Percentiles rank a stretch among this genome's conserved stretches.
Evolutionary conservation across 2,329 filamentous ascomycete species (phyloP).

Genomic region (Cordyceps cicadae): DNA sequence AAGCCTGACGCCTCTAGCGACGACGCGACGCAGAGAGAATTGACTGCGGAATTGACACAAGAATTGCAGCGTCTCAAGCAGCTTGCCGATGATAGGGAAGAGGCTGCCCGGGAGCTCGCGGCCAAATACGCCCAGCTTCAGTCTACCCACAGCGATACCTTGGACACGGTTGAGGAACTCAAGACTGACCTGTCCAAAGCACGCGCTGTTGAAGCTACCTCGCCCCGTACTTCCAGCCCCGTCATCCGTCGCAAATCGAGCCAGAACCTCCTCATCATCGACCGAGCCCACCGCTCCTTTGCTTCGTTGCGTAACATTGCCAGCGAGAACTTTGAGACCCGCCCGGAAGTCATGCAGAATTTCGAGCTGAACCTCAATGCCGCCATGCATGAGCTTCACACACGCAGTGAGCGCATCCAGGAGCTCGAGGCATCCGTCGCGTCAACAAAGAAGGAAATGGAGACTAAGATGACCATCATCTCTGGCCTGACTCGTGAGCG

Average conservation of each 20-base stretch:
- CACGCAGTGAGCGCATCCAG: slow-evolving; percentile 80
- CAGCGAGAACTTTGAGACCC: slow-evolving; percentile 70
- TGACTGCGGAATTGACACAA: slow-evolving; percentile 36
- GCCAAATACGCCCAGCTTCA: slow-evolving; percentile 79
- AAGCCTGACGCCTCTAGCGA: slow-evolving; percentile 33
- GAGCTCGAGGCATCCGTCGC: slow-evolving; percentile 79
- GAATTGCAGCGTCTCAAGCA: slow-evolving; percentile 66
- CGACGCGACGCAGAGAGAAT: slow-evolving; percentile 28
- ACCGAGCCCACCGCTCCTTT: slow-evolving; percentile 86
- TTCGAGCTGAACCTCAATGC: slow-evolving; percentile 89
- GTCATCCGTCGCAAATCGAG: slow-evolving; percentile 90
- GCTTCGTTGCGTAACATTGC: slow-evolving; percentile 84
- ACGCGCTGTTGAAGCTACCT: slow-evolving; percentile 51
- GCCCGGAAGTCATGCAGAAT: slow-evolving; percentile 79
- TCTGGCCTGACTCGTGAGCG: slow-evolving; percentile 87
- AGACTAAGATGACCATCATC: slow-evolving; percentile 92
- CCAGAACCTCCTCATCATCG: slow-evolving; percentile 77
- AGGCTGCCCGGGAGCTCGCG: slow-evolving; percentile 62
- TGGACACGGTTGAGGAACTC: slow-evolving; percentile 83
- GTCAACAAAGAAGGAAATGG: slow-evolving; percentile 88
- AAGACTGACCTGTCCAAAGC: slow-evolving; percentile 78
- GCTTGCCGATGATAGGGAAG: slow-evolving; percentile 68
- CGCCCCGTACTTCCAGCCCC: slow-evolving; percentile 58
- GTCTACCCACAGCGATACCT: slow-evolving; percentile 67
- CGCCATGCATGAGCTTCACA: slow-evolving; percentile 85